phyloP scores from a whole-genome alignment of 306 rosid genomes.

The Begonia masoniana region DNA sequence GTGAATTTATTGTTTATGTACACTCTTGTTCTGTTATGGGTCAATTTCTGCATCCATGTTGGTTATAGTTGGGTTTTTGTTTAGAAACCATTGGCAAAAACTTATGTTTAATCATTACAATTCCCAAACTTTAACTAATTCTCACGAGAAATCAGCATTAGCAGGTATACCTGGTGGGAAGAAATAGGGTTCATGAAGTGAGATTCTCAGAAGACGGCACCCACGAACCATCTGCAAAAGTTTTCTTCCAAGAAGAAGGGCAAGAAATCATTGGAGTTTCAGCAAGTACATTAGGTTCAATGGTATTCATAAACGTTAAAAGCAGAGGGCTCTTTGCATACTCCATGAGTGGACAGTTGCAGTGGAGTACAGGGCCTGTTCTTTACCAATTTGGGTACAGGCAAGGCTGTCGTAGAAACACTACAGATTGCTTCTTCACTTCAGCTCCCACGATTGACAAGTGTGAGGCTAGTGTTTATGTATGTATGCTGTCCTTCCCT shows the following conservation, averaged over 20 bases:
- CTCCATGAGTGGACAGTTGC: constrained; percentile 21
- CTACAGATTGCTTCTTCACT: constrained; percentile 38
- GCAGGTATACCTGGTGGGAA: constrained; percentile 70
- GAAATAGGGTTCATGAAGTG: constrained; percentile 43
- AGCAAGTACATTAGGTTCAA: constrained; percentile 43
- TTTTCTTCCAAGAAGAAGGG: constrained; percentile 32
- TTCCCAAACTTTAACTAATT: no score
- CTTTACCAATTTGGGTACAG: constrained; percentile 45
- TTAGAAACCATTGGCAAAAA: not conserved
- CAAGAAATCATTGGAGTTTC: constrained; percentile 50
- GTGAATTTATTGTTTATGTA: no score
- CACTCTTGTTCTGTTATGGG: no score
- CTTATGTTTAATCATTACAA: no score
- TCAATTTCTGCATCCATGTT: no score
- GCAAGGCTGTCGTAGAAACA: constrained; percentile 61
- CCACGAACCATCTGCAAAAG: constrained; percentile 24
- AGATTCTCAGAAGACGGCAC: constrained; percentile 24
- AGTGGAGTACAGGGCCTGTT: constrained; percentile 72
- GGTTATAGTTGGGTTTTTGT: no score
- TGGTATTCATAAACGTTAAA: constrained; percentile 34
- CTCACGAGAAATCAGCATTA: no score
- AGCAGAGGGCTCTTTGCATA: constrained; percentile 61
- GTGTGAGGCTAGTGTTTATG: constrained; percentile 70
- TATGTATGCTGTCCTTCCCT: constrained; percentile 28
- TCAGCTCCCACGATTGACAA: constrained; percentile 64